These are phyloP conservation scores for Nakaseomyces uthaithaninus DNA, from an alignment of 1,139 yeast species.

Conservation along the genomic window DNA sequence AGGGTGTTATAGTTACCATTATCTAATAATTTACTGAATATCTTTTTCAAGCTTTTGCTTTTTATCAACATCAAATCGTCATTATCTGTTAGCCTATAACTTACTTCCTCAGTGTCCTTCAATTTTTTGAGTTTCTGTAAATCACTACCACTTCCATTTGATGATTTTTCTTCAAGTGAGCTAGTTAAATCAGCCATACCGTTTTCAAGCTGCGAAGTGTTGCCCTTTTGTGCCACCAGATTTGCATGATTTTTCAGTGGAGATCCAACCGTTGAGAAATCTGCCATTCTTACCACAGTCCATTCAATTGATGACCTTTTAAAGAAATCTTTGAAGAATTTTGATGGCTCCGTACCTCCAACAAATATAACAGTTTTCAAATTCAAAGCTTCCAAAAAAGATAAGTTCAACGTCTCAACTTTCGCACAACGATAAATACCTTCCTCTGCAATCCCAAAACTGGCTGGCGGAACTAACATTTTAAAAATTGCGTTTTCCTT, in stretches of 20 bases:
- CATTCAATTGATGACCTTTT: conserved; percentile 29
- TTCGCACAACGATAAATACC: conserved; percentile 43
- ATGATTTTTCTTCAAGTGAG: neutral
- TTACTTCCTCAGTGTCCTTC: neutral
- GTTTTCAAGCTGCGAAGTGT: neutral
- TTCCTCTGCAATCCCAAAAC: conserved; percentile 68
- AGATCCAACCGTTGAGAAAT: conserved; percentile 21
- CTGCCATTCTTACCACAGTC: conserved; percentile 25
- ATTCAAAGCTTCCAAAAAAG: conserved; percentile 47
- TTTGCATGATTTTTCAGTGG: conserved; percentile 12
- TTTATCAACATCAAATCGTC: conserved; percentile 71
- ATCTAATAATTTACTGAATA: conserved; percentile 57
- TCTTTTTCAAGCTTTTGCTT: conserved; percentile 45
- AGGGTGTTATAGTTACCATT: conserved; percentile 58
- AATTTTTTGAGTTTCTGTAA: neutral
- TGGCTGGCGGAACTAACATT: conserved; percentile 74
- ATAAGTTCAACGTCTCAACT: conserved; percentile 24
- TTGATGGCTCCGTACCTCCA: conserved; percentile 66
- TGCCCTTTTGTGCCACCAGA: conserved; percentile 4
- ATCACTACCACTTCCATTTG: neutral
- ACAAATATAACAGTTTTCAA: conserved; percentile 51
- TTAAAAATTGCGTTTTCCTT: no score
- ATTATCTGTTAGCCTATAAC: conserved; percentile 28
- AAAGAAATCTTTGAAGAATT: conserved; percentile 34
- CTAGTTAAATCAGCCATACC: neutral